Evolutionary conservation across 495 filamentous ascomycete species (phyloP).

Genomic region (Aspergillus egyptiacus): DNA sequence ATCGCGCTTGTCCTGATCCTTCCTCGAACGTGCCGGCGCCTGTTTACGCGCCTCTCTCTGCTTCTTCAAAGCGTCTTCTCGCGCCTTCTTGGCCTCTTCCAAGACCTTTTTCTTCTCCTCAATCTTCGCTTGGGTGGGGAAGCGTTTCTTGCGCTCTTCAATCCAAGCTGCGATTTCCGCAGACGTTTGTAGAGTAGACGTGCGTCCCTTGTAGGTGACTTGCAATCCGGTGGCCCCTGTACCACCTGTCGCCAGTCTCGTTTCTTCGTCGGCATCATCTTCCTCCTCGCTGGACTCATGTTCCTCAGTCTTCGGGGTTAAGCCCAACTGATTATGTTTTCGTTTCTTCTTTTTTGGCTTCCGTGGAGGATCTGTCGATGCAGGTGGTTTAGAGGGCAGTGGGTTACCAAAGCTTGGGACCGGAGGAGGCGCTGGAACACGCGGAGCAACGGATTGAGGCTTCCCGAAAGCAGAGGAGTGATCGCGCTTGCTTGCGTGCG

Average conservation of each 20-base stretch:
- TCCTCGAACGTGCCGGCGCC: conserved; percentile 25
- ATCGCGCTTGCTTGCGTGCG: conserved; percentile 34
- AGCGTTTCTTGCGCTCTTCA: conserved; percentile 69
- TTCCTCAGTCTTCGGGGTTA: conserved; percentile 68
- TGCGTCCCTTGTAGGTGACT: conserved; percentile 40
- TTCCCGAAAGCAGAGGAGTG: conserved; percentile 39
- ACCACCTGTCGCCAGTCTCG: conserved; percentile 35
- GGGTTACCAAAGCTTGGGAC: conserved; percentile 58
- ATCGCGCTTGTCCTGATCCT: conserved; percentile 22
- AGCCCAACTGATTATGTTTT: conserved; percentile 70
- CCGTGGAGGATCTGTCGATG: conserved; percentile 30
- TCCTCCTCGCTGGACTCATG: conserved; percentile 68
- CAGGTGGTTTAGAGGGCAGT: conserved; percentile 57
- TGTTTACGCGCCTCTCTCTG: conserved; percentile 24
- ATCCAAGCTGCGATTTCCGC: conserved; percentile 77
- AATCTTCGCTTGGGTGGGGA: conserved; percentile 63
- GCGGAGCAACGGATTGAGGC: conserved; percentile 30
- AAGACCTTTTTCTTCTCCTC: conserved; percentile 44
- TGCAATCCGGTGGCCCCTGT: conserved; percentile 31
- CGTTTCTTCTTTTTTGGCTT: conserved; percentile 70
- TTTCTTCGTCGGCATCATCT: conserved; percentile 66
- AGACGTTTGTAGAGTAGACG: conserved; percentile 43
- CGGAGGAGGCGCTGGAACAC: conserved; percentile 47
- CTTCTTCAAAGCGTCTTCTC: conserved; percentile 26
- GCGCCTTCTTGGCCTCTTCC: conserved; percentile 35